These are phyloP conservation scores for Ammopiptanthus mongolicus DNA, from an alignment of 306 rosid genomes.

Conservation along the genomic window DNA sequence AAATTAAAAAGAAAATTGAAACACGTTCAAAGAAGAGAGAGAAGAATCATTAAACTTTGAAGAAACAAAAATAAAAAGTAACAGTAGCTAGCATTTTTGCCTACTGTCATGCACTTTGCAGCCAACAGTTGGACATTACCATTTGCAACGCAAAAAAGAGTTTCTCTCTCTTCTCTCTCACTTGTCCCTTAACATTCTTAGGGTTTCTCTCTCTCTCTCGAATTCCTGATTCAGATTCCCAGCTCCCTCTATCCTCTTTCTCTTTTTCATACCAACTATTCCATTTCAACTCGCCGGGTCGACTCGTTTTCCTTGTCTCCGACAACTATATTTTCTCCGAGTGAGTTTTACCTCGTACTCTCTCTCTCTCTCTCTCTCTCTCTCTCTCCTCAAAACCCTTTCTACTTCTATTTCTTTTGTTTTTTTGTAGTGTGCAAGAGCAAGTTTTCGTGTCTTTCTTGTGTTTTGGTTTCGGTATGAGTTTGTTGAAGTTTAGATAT, in stretches of 20 bases:
- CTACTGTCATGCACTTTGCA: constrained; percentile 37
- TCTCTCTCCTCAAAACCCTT: background rate
- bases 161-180: background rate
- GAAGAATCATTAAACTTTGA: constrained; percentile 2
- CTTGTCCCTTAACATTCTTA: background rate
- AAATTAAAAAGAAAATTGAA: background rate
- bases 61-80: background rate
- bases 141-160: background rate
- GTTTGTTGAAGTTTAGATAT: constrained; percentile 16
- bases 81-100: background rate
- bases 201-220: constrained; percentile 37
- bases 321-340: background rate
- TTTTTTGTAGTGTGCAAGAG: background rate
- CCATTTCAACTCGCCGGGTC: constrained; percentile 32
- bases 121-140: background rate
- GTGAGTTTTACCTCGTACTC: constrained; percentile 27
- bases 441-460: background rate
- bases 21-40: background rate
- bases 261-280: background rate
- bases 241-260: background rate
- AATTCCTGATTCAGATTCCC: constrained; percentile 57
- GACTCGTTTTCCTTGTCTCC: constrained; percentile 22
- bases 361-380: background rate
- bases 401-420: background rate
- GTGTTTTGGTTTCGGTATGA: constrained; percentile 13